phyloP scores from a whole-genome alignment of 495 filamentous ascomycete species.

The Umbilicaria muhlenbergii region DNA sequence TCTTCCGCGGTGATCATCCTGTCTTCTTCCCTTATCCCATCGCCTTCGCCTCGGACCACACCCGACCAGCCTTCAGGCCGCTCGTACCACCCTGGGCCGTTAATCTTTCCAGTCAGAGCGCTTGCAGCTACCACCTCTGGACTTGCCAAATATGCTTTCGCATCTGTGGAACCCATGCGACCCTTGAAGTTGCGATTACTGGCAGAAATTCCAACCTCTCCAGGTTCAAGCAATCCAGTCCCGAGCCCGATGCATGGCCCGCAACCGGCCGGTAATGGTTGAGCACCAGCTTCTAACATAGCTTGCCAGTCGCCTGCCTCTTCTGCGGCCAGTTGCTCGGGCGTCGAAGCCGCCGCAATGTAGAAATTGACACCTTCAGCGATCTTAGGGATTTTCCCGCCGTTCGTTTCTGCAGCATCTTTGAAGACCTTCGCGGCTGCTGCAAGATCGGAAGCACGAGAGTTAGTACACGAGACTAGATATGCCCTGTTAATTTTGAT shows the following conservation, averaged over 20 bases:
- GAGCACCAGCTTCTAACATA: conserved; percentile 65
- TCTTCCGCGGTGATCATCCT: conserved; percentile 47
- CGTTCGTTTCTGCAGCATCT: conserved; percentile 45
- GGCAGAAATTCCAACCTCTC: conserved; percentile 79
- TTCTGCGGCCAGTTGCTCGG: conserved; percentile 69
- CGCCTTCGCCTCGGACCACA: conserved; percentile 56
- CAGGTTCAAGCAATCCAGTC: conserved; percentile 65
- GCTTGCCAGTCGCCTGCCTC: conserved; percentile 77
- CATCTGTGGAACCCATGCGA: conserved; percentile 70
- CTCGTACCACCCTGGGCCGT: conserved; percentile 69
- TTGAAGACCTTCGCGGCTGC: conserved; percentile 78
- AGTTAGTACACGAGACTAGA: conserved; percentile 86
- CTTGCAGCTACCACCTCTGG: conserved; percentile 89
- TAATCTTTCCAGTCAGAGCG: conserved; percentile 61
- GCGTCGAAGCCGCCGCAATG: conserved; percentile 71
- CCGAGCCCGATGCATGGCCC: conserved; percentile 87
- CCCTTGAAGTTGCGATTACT: conserved; percentile 91
- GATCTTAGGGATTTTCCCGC: conserved; percentile 48
- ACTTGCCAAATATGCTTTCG: conserved; percentile 76
- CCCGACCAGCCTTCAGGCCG: conserved; percentile 48
- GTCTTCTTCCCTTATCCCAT: conserved; percentile 43
- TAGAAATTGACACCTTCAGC: conserved; percentile 73
- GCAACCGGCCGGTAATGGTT: conserved; percentile 61
- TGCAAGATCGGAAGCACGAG: conserved; percentile 64
- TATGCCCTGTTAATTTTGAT: conserved; percentile 80